Conservation (phyloP, 2,329 filamentous ascomycete species). For the Microascus cirrosus region DNA sequence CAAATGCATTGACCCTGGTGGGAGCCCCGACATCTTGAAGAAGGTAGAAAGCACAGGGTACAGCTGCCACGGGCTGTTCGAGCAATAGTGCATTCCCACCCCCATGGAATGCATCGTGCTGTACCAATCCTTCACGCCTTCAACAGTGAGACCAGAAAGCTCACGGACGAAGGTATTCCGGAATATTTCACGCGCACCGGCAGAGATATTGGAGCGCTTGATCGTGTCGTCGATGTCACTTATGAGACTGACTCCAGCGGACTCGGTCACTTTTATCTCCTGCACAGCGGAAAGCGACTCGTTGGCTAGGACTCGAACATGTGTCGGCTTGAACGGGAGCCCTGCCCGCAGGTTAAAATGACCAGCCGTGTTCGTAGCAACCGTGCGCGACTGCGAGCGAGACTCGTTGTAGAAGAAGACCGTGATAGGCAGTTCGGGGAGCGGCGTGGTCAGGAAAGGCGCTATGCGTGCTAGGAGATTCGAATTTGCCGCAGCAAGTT, state of each 20-base stretch:
- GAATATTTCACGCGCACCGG: constrained; percentile 87
- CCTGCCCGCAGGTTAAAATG: constrained; percentile 76
- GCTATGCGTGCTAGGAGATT: constrained; percentile 80
- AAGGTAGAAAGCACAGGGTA: constrained; percentile 82
- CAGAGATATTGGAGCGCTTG: constrained; percentile 84
- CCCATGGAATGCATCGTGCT: constrained; percentile 63
- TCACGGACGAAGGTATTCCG: constrained; percentile 91
- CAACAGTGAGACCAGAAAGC: constrained; percentile 66
- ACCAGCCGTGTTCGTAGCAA: constrained; percentile 77
- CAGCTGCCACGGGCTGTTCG: constrained; percentile 98
- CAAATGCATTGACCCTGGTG: constrained; percentile 81
- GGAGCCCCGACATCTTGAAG: constrained; percentile 70
- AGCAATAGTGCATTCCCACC: constrained; percentile 90
- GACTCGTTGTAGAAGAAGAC: constrained; percentile 90
- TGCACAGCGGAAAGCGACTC: constrained; percentile 76
- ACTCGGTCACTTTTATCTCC: constrained; percentile 65
- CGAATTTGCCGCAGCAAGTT: constrained; percentile 69
- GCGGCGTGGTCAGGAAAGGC: constrained; percentile 80
- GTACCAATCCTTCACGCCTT: constrained; percentile 89
- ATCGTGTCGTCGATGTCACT: constrained; percentile 98
- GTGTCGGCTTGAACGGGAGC: constrained; percentile 81
- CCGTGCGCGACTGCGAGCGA: constrained; percentile 71
- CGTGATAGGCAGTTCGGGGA: constrained; percentile 68
- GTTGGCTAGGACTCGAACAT: constrained; percentile 77
- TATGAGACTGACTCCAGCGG: constrained; percentile 77